Base-by-base conservation (phyloP, 2,329 filamentous ascomycete species). In the Samsoniella hepiali region DNA sequence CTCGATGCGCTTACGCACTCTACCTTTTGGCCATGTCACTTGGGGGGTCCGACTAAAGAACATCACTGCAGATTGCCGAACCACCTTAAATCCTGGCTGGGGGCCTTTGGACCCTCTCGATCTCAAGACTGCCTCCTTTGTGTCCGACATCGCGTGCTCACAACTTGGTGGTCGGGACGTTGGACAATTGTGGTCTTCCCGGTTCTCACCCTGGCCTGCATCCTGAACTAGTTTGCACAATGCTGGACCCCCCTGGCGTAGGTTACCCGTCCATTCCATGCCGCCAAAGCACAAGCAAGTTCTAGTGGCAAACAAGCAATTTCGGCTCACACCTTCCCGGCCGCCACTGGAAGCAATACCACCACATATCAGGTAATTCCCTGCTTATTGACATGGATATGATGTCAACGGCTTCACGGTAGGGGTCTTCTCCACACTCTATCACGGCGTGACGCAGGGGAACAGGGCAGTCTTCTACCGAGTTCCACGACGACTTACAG, bases 401-500 rank as follows among this genome's bases (percentile, higher is more conserved):
- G 59, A 62, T 62, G 59, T 62, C 59, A 62, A 62, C n/a, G 59
- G 59, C 59, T 54, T 53, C 38, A 31, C 9, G 15, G 34, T 29
- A 44, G 22, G 50, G 42, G 29, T 55, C 40, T 5, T 32, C 50
- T 54, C 58, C 58, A 42, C 59, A 38, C 13, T 10, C 36, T 29
- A 9, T 9, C n/a, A 36, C 15, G n/a, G n/a, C n/a, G 42, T 50
- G 50, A 60, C 58, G 58, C 36, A 44, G 27, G 29, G 27, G 42
- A 44, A 17, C 15, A 44, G 36, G 7, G 1, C 10, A 29, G 44
- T 7, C 42, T 50, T 58, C 22, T 22, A 22, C 22, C n/a, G 13
- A 44, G 32, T 40, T 49, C 34, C 8, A 7, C 29, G 6, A 27
- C 17, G 17, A 34, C 17, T 3, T 42, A 5, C 36, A 42, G 38